Conservation (phyloP, 75 land plant genomes). For the Sequoiadendron giganteum region DNA sequence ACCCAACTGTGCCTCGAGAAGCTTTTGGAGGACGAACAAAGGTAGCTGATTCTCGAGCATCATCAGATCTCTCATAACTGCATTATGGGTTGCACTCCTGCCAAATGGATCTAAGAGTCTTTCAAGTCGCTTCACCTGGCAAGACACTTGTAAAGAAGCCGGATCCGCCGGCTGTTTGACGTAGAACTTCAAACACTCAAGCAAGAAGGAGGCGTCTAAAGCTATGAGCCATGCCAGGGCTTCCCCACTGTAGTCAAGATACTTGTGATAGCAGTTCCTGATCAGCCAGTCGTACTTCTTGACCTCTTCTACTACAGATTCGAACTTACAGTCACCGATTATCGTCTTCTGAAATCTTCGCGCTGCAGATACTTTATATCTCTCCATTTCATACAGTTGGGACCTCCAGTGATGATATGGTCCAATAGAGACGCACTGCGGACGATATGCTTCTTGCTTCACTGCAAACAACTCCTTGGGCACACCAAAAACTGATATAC, state of each 20-base stretch:
- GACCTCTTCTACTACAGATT: neutral
- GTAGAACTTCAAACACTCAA: neutral
- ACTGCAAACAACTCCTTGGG: neutral
- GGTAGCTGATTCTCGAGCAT: neutral
- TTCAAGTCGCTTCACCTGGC: neutral
- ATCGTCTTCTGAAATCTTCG: neutral
- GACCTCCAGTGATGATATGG: neutral
- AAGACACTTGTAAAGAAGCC: too few relatives aligned
- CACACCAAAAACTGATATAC: neutral
- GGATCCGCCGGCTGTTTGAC: too few relatives aligned
- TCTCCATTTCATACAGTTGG: neutral
- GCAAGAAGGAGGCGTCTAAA: neutral
- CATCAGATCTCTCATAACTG: neutral
- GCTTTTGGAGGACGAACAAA: neutral
- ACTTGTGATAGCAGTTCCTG: neutral
- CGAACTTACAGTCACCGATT: neutral
- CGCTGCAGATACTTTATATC: neutral
- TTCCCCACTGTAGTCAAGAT: neutral
- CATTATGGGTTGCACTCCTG: neutral
- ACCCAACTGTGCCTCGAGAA: neutral
- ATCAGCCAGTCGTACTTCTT: neutral
- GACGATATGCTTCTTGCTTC: neutral
- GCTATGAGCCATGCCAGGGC: neutral
- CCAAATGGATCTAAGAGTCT: neutral
- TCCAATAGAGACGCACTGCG: neutral